Percentiles rank a stretch among this genome's conserved stretches.
Evolutionary conservation across 805 yeast genomes (phyloP).

Genomic region (Saccharomycopsis sp.): DNA sequence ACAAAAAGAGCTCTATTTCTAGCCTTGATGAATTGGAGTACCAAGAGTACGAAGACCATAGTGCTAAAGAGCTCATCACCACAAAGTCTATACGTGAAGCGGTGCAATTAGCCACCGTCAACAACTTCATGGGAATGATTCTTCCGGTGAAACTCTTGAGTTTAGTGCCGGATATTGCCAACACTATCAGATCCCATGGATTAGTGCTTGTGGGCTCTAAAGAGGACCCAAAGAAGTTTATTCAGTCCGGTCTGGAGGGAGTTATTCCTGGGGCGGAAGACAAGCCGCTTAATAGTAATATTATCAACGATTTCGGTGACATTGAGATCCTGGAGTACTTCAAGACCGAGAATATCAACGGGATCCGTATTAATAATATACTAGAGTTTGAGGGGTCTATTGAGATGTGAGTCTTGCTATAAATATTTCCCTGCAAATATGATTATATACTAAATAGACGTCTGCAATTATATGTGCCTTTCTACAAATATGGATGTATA

Average conservation of each 20-base stretch:
- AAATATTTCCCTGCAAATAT: too few relatives aligned
- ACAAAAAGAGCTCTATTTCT: not conserved
- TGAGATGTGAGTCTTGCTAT: constrained; percentile 39
- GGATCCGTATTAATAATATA: constrained; percentile 55
- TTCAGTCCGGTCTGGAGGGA: constrained; percentile 14
- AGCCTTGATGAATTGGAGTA: not conserved
- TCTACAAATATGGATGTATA: too few relatives aligned
- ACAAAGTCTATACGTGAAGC: constrained; percentile 72
- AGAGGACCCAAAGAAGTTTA: constrained; percentile 28
- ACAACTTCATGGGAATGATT: constrained; percentile 80
- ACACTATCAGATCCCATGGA: constrained; percentile 72
- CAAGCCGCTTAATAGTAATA: not conserved
- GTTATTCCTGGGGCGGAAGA: not conserved
- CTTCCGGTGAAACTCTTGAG: constrained; percentile 64
- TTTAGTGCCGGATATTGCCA: constrained; percentile 69
- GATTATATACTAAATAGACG: not conserved
- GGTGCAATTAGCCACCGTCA: constrained; percentile 67
- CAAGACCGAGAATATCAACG: constrained; percentile 42
- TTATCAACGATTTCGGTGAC: constrained; percentile 11
- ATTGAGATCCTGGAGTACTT: constrained; percentile 14
- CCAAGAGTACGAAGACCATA: not conserved
- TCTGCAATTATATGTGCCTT: not conserved
- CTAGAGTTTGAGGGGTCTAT: constrained; percentile 61
- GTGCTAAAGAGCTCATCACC: constrained; percentile 37
- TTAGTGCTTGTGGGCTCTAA: constrained; percentile 72